Conservation (phyloP, 1,284 basidiomycete genomes). For the Lentinula novae-zelandiae region DNA sequence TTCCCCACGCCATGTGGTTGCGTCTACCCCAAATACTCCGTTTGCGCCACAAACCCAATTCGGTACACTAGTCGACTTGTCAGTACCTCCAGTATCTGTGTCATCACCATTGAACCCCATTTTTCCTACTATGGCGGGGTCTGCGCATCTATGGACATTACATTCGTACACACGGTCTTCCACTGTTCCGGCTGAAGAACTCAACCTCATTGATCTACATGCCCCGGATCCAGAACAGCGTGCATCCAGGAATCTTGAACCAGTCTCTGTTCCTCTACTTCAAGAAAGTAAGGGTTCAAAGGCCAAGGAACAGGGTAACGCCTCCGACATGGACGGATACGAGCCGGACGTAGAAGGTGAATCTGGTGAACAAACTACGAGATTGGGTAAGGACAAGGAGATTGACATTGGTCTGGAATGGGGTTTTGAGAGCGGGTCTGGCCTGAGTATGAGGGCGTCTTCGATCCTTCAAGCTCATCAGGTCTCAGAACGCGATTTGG, state of each 20-base stretch:
- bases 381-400: background rate
- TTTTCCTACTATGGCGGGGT: background rate
- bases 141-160: background rate
- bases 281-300: background rate
- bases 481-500: background rate
- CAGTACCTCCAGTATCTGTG: background rate
- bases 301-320: background rate
- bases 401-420: slow-evolving; percentile 8
- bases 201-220: slow-evolving; percentile 10
- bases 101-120: background rate
- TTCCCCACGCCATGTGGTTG: background rate
- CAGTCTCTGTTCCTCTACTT: background rate
- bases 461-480: background rate
- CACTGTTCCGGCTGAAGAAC: background rate
- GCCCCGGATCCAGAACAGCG: background rate
- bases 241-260: background rate
- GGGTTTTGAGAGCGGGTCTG: slow-evolving; percentile 7
- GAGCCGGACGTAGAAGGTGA: background rate
- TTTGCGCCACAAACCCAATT: background rate
- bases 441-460: background rate
- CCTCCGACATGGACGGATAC: background rate
- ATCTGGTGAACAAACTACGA: background rate
- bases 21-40: background rate
- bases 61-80: slow-evolving; percentile 9
- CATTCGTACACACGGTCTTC: background rate